Base-by-base conservation (phyloP, 1,139 yeast genomes). In the Lodderomyces beijingensis region DNA sequence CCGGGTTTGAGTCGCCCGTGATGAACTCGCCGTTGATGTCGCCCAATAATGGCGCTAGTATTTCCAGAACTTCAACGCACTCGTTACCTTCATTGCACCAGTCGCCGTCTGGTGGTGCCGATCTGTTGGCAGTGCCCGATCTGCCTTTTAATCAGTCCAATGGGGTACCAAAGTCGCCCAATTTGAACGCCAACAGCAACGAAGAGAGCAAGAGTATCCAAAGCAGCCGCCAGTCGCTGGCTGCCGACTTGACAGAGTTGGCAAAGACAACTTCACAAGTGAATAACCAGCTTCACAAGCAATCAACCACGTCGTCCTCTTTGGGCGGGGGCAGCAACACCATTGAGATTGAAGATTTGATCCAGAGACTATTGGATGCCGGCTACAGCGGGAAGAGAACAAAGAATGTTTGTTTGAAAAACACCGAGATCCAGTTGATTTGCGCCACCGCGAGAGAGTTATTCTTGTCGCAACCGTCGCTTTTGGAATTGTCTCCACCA, bases 321-420 rank as follows among this genome's bases (percentile, higher is more conserved):
- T 21, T 40, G 22, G 38, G 36, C 5, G 37, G 39, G 11, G 32
- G 38, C 18, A 42, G 53, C 22, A 58, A 59, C 33, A 65, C 76
- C 18, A 66, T 85, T 28, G 87, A 88, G 53, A 74, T 91, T 35
- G 98, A 91, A 58, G 94, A 86, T 50, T 69, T 87, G 33, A 91
- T 91, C 39, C 96, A 88, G 59, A 66, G 94, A 47, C 65, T 91
- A 42, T 68, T 91, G 42, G 98, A 91, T 59, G 96, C 96, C 0
- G 98, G 98, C 5, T 91, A 91, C 57, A 75, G 89, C 16, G 97
- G 96, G 10, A 89, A 91, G 55, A 73, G 95, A 47, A 86, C 96
- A 6, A 86, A 89, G 52, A 79, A 78, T 37, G 86, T 91, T 29
- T 88, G 96, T 56, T 63, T 91, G 38, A 91, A 91, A 51, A 86